phyloP scores from a whole-genome alignment of 345 rosid genomes.

The Cardamine resedifolia region DNA sequence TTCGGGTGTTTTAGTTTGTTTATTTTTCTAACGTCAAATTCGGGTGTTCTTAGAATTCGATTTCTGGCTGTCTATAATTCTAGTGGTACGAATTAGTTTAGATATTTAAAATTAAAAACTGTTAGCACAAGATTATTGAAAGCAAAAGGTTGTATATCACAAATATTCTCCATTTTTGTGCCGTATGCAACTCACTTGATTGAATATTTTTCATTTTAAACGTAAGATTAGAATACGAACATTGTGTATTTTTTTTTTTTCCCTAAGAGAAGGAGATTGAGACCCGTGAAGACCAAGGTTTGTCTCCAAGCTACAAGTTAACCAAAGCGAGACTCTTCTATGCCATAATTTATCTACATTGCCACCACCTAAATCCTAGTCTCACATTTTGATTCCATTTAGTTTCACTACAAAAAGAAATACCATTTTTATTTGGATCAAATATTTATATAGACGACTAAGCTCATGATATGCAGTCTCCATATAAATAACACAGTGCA shows the following conservation, averaged over 20 bases:
- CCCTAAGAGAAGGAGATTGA: neutral
- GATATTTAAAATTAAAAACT: too few relatives aligned
- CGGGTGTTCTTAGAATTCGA: neutral
- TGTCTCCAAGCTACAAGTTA: conserved; percentile 24
- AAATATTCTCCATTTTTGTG: neutral
- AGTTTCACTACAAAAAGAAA: neutral
- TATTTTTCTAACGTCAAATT: neutral
- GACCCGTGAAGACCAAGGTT: conserved; percentile 34
- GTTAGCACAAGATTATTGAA: too few relatives aligned
- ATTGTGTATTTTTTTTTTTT: neutral
- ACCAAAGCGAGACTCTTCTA: neutral
- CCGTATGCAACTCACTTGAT: neutral
- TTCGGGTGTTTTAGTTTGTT: neutral
- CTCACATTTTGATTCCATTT: neutral
- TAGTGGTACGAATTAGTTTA: neutral
- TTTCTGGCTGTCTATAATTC: neutral
- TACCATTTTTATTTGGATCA: neutral
- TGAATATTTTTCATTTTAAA: neutral
- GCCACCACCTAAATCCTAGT: conserved; percentile 10
- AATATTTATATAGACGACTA: neutral
- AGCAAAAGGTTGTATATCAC: too few relatives aligned
- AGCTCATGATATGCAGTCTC: neutral
- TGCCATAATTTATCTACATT: neutral
- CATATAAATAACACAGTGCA: neutral
- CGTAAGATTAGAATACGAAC: neutral